These are phyloP conservation scores for Chara braunii DNA, from an alignment of 139 green algal species.

Conservation along the genomic window DNA sequence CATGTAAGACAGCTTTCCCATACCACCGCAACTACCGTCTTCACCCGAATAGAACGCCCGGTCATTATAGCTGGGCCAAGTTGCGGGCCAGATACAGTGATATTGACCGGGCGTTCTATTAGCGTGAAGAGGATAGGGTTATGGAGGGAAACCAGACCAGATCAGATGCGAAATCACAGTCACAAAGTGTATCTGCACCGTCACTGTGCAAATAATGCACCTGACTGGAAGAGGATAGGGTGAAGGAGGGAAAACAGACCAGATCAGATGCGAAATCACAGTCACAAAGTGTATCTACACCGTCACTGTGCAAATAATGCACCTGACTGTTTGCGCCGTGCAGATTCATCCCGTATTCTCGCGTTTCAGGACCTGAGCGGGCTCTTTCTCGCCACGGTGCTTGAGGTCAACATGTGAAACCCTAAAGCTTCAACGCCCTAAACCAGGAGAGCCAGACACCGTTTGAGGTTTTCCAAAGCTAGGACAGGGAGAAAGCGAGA, in stretches of 20 bases:
- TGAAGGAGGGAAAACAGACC: background rate
- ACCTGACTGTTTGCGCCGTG: no score
- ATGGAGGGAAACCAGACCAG: background rate
- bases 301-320: background rate
- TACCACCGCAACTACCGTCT: no score
- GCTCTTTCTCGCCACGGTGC: no score
- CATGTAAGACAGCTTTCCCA: no score
- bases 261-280: background rate
- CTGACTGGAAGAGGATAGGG: background rate
- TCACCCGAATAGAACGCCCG: background rate
- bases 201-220: background rate
- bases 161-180: background rate
- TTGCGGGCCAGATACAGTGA: background rate
- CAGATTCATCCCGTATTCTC: no score
- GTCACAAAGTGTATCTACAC: background rate
- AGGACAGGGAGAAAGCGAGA: background rate
- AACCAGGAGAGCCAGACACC: background rate
- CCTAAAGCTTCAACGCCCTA: no score
- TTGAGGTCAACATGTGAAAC: no score
- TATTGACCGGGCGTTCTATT: background rate
- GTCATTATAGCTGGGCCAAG: background rate
- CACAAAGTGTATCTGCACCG: background rate
- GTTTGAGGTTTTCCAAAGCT: background rate
- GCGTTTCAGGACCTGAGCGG: no score
- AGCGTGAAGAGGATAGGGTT: background rate